Evolutionary conservation across 106 monocot genomes (phyloP).

Genomic region (Dendrobium catenatum): DNA sequence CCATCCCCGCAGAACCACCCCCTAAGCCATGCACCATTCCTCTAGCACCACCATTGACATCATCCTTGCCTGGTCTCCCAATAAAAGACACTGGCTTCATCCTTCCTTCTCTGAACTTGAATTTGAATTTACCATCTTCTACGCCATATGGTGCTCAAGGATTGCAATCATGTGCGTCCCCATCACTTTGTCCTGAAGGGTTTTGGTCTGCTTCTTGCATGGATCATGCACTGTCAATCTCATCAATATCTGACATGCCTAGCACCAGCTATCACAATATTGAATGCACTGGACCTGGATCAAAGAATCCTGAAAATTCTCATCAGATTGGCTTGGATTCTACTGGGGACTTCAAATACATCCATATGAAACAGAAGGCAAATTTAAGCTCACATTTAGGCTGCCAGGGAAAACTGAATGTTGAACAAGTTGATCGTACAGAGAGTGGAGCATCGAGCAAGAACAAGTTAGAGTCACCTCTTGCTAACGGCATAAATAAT

Average conservation of each 20-base stretch:
- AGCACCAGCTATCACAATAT: slow-evolving; percentile 8
- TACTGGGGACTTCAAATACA: slow-evolving; percentile 17
- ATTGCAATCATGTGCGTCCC: background rate
- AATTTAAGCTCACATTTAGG: slow-evolving; percentile 15
- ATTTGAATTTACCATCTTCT: slow-evolving; percentile 28
- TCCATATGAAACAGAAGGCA: slow-evolving; percentile 16
- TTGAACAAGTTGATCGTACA: slow-evolving; percentile 8
- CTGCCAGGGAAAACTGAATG: slow-evolving; percentile 13
- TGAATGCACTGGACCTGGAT: slow-evolving; percentile 14
- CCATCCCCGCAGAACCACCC: background rate
- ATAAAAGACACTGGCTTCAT: slow-evolving; percentile 8
- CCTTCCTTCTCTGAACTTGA: slow-evolving; percentile 47
- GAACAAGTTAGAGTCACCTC: slow-evolving; percentile 8
- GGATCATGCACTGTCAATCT: slow-evolving; percentile 15
- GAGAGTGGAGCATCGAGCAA: slow-evolving; percentile 28
- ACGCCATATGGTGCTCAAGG: slow-evolving; percentile 1
- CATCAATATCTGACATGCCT: slow-evolving; percentile 12
- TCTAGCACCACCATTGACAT: slow-evolving; percentile 2
- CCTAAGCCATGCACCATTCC: slow-evolving; percentile 3
- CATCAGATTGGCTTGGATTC: slow-evolving; percentile 9
- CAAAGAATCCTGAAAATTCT: slow-evolving; percentile 9
- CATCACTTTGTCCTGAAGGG: background rate
- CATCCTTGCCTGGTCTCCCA: background rate
- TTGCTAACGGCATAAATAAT: slow-evolving; percentile 11
- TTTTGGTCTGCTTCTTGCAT: background rate